Evolutionary conservation across 202 grass and related monocot genomes (phyloP).

Genomic region (Musa balbisiana): DNA sequence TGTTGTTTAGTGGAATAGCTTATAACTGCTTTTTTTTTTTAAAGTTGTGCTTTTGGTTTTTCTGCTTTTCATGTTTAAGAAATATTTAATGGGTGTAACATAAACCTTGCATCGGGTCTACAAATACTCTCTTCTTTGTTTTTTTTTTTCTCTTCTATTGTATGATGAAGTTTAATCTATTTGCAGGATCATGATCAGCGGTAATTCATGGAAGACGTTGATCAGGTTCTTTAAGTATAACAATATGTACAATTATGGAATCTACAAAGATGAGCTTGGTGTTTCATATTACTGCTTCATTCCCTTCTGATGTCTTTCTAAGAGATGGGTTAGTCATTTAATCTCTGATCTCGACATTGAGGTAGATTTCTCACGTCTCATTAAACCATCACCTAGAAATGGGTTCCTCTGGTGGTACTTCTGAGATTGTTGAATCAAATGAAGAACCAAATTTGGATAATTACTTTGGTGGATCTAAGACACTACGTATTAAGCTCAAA

Average conservation of each 20-base stretch:
- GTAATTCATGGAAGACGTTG: neutral
- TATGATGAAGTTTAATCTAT: neutral
- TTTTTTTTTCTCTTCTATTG: neutral
- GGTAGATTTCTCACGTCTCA: conserved; percentile 7
- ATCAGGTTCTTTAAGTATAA: neutral
- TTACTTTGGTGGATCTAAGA: conserved; percentile 34
- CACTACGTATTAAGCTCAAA: conserved; percentile 71
- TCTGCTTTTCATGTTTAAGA: neutral
- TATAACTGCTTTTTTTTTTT: neutral
- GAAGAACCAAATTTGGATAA: conserved; percentile 40
- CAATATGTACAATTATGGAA: neutral
- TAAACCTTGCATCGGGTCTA: neutral
- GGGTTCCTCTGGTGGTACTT: conserved; percentile 52
- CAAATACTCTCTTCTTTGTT: too few relatives aligned
- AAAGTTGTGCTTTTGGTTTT: neutral
- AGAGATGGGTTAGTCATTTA: neutral
- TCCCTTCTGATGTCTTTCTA: neutral
- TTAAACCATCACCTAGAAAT: conserved; percentile 28
- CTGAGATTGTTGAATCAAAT: conserved; percentile 73
- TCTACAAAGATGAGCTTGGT: neutral
- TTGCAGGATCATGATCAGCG: neutral
- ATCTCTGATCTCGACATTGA: neutral
- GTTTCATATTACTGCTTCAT: neutral
- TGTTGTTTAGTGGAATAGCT: neutral
- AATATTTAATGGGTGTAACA: neutral